Evolutionary conservation across 208 protist species (phyloP).

Genomic region (Acanthamoeba culbertsoni): DNA sequence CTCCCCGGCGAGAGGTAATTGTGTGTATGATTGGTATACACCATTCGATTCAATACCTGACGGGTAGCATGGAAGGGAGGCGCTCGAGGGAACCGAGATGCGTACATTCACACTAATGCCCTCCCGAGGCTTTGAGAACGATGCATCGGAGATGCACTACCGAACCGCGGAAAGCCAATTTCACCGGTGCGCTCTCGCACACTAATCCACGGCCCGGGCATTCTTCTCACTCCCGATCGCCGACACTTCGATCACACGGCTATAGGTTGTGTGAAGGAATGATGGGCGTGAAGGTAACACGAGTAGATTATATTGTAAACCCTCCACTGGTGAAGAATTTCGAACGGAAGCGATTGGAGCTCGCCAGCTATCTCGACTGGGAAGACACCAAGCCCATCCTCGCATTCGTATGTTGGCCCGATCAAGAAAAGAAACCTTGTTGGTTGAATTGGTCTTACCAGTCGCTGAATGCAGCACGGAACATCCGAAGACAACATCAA

Average conservation of each 20-base stretch:
- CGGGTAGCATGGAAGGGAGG: too few species aligned
- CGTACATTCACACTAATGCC: not conserved
- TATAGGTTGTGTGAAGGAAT: not conserved
- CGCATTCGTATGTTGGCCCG: not conserved
- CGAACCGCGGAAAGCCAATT: slow-evolving; percentile 19
- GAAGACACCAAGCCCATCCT: slow-evolving; percentile 47
- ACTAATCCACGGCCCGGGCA: not conserved
- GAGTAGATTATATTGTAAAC: slow-evolving; percentile 28
- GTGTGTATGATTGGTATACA: not conserved
- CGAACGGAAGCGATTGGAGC: slow-evolving; percentile 36
- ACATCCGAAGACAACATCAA: not conserved
- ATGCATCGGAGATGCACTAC: not conserved
- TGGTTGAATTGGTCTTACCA: too few species aligned
- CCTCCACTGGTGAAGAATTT: not conserved
- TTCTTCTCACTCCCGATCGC: too few species aligned
- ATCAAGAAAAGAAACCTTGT: too few species aligned
- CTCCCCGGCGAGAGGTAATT: slow-evolving; percentile 12
- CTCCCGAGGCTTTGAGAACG: not conserved
- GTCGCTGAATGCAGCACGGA: slow-evolving; percentile 43
- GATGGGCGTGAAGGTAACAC: not conserved
- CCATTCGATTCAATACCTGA: not conserved
- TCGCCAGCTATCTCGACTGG: not conserved
- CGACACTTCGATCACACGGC: too few species aligned
- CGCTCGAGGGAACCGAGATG: not conserved
- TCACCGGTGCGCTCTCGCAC: not conserved